Conservation (phyloP, 2,329 filamentous ascomycete genomes). For the Xylaria sp. region DNA sequence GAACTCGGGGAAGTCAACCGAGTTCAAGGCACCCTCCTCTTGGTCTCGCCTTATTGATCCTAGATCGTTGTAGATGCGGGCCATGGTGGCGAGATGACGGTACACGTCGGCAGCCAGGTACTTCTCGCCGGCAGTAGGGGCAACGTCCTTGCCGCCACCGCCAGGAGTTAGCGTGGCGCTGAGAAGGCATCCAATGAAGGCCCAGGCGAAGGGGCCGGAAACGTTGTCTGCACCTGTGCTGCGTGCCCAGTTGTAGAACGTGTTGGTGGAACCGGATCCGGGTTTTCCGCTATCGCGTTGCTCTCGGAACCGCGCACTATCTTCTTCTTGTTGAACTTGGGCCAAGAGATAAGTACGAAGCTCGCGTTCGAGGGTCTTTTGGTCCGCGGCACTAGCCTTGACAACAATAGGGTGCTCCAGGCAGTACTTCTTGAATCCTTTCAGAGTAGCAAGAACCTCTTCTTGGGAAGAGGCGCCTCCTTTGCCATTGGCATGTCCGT, state of each 20-base stretch:
- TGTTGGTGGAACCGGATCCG: slow-evolving; percentile 23
- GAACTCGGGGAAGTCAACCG: slow-evolving; percentile 49
- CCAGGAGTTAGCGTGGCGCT: slow-evolving; percentile 24
- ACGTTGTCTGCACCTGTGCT: slow-evolving; percentile 37
- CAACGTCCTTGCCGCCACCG: slow-evolving; percentile 34
- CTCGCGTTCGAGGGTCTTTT: slow-evolving; percentile 32
- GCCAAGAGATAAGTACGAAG: slow-evolving; percentile 34
- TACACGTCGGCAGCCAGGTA: slow-evolving; percentile 34
- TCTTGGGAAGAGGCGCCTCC: slow-evolving; percentile 11
- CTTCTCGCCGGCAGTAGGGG: slow-evolving; percentile 36
- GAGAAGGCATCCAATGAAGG: slow-evolving; percentile 36
- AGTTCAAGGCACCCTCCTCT: slow-evolving; percentile 49
- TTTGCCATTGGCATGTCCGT: slow-evolving; percentile 28
- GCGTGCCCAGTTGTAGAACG: slow-evolving; percentile 38
- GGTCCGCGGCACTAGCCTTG: slow-evolving; percentile 31
- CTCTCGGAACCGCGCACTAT: slow-evolving; percentile 31
- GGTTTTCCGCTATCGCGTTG: slow-evolving; percentile 21
- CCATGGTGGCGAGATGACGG: slow-evolving; percentile 44
- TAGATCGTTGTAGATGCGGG: slow-evolving; percentile 50
- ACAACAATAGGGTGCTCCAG: slow-evolving; percentile 31
- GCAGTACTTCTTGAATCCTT: slow-evolving; percentile 34
- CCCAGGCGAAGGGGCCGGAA: slow-evolving; percentile 36
- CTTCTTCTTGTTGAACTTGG: slow-evolving; percentile 36
- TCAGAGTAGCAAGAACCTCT: slow-evolving; percentile 30
- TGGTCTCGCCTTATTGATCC: slow-evolving; percentile 46